Percentiles rank a stretch among this genome's conserved stretches.
Evolutionary conservation across 2,329 filamentous ascomycete species (phyloP).

Genomic region (Cladosporium sphaerospermum): DNA sequence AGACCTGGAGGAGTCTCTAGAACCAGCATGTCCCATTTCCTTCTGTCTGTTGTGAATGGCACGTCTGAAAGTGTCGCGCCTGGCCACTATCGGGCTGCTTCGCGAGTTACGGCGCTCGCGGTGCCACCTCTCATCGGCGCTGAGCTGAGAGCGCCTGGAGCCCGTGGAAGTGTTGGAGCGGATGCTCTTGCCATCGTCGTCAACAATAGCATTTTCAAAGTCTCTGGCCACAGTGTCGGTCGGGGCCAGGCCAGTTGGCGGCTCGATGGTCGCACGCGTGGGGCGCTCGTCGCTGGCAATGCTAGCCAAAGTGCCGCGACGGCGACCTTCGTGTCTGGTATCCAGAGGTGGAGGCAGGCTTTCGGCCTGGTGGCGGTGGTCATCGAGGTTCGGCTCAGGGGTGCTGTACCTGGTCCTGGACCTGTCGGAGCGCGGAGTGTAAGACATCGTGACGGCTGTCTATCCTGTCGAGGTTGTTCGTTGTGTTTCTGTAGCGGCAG

Average conservation of each 20-base stretch:
- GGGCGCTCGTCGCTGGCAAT: slow-evolving; percentile 43
- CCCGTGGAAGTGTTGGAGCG: slow-evolving; percentile 40
- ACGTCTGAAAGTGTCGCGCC: slow-evolving; percentile 40
- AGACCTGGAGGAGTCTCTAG: slow-evolving; percentile 40
- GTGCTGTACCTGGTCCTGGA: slow-evolving; percentile 63
- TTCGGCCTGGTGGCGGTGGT: slow-evolving; percentile 67
- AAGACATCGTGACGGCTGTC: slow-evolving; percentile 38
- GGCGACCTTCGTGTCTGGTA: slow-evolving; percentile 40
- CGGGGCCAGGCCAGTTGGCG: slow-evolving; percentile 33
- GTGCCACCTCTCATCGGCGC: slow-evolving; percentile 29
- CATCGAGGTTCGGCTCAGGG: slow-evolving; percentile 75
- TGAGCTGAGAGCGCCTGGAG: slow-evolving; percentile 22
- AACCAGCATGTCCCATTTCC: slow-evolving; percentile 14
- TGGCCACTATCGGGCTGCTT: slow-evolving; percentile 33
- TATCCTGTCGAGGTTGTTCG: slow-evolving; percentile 7
- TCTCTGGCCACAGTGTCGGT: slow-evolving; percentile 56
- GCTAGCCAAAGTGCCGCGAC: slow-evolving; percentile 67
- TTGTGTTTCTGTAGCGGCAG: neutral
- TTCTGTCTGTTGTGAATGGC: slow-evolving; percentile 22
- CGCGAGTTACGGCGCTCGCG: slow-evolving; percentile 20
- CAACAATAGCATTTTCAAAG: slow-evolving; percentile 84
- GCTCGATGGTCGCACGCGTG: slow-evolving; percentile 41
- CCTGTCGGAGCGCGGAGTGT: slow-evolving; percentile 60
- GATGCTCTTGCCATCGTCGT: slow-evolving; percentile 56
- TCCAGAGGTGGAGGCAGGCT: slow-evolving; percentile 54